Conservation (phyloP, 1,284 basidiomycete genomes). For the Stereum hirsutum region DNA sequence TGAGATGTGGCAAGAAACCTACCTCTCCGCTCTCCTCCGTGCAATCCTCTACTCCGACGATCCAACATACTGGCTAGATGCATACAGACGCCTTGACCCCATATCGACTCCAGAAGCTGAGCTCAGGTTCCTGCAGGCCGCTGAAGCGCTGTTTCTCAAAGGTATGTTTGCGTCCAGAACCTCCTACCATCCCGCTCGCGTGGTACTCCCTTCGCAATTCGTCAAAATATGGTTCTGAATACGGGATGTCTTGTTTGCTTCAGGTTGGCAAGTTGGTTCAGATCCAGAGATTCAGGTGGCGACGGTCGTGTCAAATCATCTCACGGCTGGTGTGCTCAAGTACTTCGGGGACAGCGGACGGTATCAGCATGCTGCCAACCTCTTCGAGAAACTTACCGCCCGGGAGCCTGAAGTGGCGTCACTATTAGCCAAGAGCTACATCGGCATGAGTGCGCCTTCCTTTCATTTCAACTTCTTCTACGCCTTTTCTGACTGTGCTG, state of each 20-base stretch:
- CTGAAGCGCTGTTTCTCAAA: constrained; percentile 86
- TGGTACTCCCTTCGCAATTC: not conserved
- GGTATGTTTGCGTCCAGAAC: constrained; percentile 34
- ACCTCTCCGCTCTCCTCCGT: constrained; percentile 86
- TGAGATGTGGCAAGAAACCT: constrained; percentile 96
- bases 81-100: constrained; percentile 93
- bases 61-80: constrained; percentile 84
- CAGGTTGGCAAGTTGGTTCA: constrained; percentile 97
- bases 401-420: constrained; percentile 88
- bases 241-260: not conserved
- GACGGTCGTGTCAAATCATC: constrained; percentile 94
- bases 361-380: constrained; percentile 83
- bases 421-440: constrained; percentile 82
- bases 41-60: constrained; percentile 96
- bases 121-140: constrained; percentile 83
- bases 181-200: not conserved
- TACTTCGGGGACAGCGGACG: constrained; percentile 93
- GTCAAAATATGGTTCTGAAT: not conserved
- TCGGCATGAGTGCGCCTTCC: constrained; percentile 88
- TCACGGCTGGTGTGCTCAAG: constrained; percentile 92
- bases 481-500: not conserved
- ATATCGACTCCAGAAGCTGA: constrained; percentile 89
- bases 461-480: not conserved
- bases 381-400: constrained; percentile 87
- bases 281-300: constrained; percentile 99